Evolutionary conservation across 1,139 yeast species (phyloP), one percentile per base, ranked within the genome.

Genomic region (Suhomyces ambrosiae): DNA sequence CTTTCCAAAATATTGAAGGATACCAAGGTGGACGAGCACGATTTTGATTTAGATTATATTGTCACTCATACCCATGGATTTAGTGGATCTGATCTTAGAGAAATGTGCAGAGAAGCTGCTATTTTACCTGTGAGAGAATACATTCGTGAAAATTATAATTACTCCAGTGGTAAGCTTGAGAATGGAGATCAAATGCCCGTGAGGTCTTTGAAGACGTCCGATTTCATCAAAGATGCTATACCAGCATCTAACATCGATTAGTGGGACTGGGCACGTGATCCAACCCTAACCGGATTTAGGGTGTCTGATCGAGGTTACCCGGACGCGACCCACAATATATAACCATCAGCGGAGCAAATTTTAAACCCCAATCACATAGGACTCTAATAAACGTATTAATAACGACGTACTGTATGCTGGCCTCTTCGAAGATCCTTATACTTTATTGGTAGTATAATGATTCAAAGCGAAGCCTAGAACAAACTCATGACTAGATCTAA

Each of bases 61-160:
- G 90, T 86, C 2, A 56, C 59, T 5, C 62, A 73, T 35, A 86
- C 97, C 1, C 76, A 74, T 11, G 96, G 96, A 1, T 71, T 77
- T 57, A 86, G 95, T 50, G 98, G 98, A 1, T 86, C 96, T 5
- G 98, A 92, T 53, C 72, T 92, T 52, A 82, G 87, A 50, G 98
- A 92, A 56, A 68, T 88, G 37, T 88, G 96, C 57, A 76, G 98
- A 42, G 95, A 88, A 53, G 98, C 98, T 0, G 97, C 96, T 1
- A 79, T 90, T 66, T 76, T 75, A 46, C 89, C 97, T 0, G 90
- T 92, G 57, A 74, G 96, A 50, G 97, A 90, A 57, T 88, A 80
- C 55, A 86, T 90, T 33, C 71, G 79, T 46, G 58, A 56, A 30
- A 69, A 71, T 49, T 66, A 65, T 47, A 58, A 65, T 45, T 62